phyloP scores from a whole-genome alignment of 176 grass and related monocot genomes.

The Oryza australiensis region DNA sequence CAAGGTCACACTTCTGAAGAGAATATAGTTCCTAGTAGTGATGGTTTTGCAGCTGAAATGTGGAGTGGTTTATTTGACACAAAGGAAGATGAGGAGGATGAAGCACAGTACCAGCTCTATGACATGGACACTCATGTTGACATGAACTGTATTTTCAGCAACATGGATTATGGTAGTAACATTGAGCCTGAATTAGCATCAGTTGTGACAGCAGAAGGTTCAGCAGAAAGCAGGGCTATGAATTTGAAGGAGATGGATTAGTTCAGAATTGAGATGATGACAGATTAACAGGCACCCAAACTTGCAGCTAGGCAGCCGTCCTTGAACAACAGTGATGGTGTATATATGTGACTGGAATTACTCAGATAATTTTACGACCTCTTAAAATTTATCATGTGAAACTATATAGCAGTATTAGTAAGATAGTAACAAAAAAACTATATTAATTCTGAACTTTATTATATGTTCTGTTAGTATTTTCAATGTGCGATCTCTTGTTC shows the following conservation, averaged over 20 bases:
- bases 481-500: background rate
- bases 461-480: background rate
- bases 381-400: background rate
- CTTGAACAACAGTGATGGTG: constrained; percentile 9
- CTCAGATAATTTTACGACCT: constrained; percentile 10
- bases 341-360: background rate
- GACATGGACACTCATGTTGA: constrained; percentile 16
- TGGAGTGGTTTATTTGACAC: constrained; percentile 50
- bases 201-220: background rate
- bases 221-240: background rate
- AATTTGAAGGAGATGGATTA: constrained; percentile 48
- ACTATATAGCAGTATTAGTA: constrained; percentile 6
- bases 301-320: background rate
- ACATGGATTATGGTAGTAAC: constrained; percentile 41
- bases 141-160: constrained; percentile 43
- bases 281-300: background rate
- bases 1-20: constrained; percentile 20
- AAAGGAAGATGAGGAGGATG: constrained; percentile 11
- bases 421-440: background rate
- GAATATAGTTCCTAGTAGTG: constrained; percentile 31
- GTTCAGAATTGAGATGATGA: constrained; percentile 60
- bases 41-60: constrained; percentile 45
- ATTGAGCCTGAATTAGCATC: background rate
- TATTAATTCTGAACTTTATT: background rate
- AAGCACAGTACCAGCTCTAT: constrained; percentile 28